These are phyloP conservation scores for Cladorrhinum samala DNA, from an alignment of 495 filamentous ascomycete species.

Conservation along the genomic window DNA sequence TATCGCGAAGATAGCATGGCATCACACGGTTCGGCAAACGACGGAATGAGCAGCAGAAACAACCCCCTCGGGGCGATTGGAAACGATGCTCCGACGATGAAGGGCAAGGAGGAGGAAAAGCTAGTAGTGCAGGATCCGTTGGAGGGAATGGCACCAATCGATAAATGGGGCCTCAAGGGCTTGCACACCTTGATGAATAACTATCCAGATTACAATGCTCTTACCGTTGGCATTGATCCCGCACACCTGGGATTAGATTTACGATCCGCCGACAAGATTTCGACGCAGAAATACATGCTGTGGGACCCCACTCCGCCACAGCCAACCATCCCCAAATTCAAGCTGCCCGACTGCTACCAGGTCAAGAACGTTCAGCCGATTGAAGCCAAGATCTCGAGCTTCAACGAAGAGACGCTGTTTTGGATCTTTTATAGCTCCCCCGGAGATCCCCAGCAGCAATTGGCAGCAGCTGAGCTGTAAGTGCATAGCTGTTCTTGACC, in stretches of 20 bases:
- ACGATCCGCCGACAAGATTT: constrained; percentile 56
- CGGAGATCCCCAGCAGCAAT: constrained; percentile 73
- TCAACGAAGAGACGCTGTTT: constrained; percentile 87
- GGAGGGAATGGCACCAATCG: constrained; percentile 69
- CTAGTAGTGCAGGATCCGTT: constrained; percentile 50
- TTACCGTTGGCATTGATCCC: constrained; percentile 75
- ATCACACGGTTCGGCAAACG: constrained; percentile 31
- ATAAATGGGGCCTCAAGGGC: constrained; percentile 76
- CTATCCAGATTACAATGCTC: constrained; percentile 66
- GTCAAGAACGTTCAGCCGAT: constrained; percentile 82
- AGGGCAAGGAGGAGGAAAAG: constrained; percentile 39
- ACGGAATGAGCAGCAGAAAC: constrained; percentile 25
- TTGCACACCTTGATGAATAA: constrained; percentile 72
- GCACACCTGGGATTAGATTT: constrained; percentile 72
- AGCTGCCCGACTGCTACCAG: constrained; percentile 74
- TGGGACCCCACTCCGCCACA: constrained; percentile 64
- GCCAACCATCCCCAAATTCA: constrained; percentile 71
- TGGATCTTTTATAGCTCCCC: constrained; percentile 93
- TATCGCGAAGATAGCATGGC: constrained; percentile 37
- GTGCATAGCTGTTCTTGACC: constrained; percentile 8
- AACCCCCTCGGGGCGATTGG: constrained; percentile 43
- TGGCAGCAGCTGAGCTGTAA: constrained; percentile 75
- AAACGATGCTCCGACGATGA: constrained; percentile 33
- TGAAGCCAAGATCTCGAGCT: constrained; percentile 68
- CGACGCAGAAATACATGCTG: constrained; percentile 52